phyloP scores from a whole-genome alignment of 345 rosid species.

The Gossypium anomalum region DNA sequence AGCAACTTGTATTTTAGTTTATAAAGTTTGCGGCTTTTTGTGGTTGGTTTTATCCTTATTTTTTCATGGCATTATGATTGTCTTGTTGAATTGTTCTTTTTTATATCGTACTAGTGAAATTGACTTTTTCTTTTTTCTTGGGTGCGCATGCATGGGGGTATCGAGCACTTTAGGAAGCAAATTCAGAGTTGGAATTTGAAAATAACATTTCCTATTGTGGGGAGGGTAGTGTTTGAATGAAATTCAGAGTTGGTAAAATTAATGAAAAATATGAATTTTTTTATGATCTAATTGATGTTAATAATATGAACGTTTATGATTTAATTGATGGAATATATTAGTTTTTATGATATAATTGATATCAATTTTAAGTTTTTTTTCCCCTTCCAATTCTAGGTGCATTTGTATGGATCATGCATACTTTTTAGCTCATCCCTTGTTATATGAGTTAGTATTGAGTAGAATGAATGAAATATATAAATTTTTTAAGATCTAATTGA shows the following conservation, averaged over 20 bases:
- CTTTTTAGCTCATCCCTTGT: not conserved
- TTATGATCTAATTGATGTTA: not conserved
- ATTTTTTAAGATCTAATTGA: not conserved
- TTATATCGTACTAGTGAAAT: not conserved
- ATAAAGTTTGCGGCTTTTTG: not conserved
- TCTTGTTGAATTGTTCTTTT: not conserved
- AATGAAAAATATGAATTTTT: not conserved
- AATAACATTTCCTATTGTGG: not conserved
- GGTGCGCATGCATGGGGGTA: not conserved
- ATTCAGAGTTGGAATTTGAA: not conserved
- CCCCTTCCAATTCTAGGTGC: not conserved
- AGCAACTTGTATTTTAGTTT: not conserved
- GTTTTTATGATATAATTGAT: too few relatives aligned
- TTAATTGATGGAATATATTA: too few relatives aligned
- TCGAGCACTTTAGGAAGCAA: not conserved
- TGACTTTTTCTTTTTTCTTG: not conserved
- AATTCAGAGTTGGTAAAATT: not conserved
- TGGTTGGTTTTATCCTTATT: not conserved
- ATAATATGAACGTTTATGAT: not conserved
- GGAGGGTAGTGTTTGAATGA: not conserved
- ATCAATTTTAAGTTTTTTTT: too few relatives aligned
- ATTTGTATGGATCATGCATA: not conserved
- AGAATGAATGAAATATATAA: not conserved
- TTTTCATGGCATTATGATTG: slow-evolving; percentile 8
- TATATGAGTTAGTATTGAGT: not conserved